Base-by-base conservation (phyloP, 257 asterid genomes). In the Capsicum baccatum region DNA sequence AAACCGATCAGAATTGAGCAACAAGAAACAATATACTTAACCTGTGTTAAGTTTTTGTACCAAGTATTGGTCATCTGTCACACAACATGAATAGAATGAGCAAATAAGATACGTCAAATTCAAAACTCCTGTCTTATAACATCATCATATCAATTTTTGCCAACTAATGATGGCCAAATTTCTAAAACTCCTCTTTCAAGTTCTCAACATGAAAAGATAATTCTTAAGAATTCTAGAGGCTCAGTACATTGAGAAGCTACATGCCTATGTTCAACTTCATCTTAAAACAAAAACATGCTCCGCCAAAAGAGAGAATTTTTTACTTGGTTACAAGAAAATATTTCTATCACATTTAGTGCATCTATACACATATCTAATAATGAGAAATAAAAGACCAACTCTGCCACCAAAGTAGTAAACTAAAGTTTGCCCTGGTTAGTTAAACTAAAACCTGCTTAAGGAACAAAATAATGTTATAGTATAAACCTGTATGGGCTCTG, bases 401-500 rank as follows among this genome's bases (percentile, higher is more conserved):
- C 14, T 55, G 16, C 13, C 64, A 26, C 63, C 26, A 52, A 74
- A 26, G 21, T 26, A 54, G 48, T 78, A 26, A 76, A 76, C 50
- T 26, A 13, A 21, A 26, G 48, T 26, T 35, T 52, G 63, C 26
- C 42, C 42, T 21, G 16, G 69, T 15, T 52, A 26, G 15, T 78
- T 14, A 14, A 78, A 78, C 64, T 78, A 78, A 33, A 78, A 13
- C 64, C 26, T 52, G 33, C 64, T 83, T 63, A 57, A 71, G 42
- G 74, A 56, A 73, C 47, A 78, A 78, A 21, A 15, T 78, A 9
- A 8, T 52, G 5, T 4, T 13, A 47, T 73, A 79, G 79, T 80
- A 67, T 59, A 79, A 83, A 96, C 99, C 99, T 92, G 98, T 86
- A 89, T 55, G 79, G 81, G 91, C 78, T 86, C 89, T 5, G 91